phyloP scores from a whole-genome alignment of 441 rosid species.

The Metrosideros polymorpha region DNA sequence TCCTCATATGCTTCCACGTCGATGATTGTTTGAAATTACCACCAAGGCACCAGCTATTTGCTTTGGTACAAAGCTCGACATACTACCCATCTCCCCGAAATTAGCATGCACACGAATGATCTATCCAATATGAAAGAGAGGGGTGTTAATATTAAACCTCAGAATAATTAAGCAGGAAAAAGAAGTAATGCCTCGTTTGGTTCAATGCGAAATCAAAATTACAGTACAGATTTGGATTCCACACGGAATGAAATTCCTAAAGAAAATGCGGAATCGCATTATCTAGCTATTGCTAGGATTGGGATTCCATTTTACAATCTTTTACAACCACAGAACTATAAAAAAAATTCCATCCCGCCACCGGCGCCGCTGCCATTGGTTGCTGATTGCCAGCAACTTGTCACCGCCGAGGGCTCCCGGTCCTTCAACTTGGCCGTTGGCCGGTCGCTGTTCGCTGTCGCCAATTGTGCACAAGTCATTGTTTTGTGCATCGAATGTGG shows the following conservation, averaged over 20 bases:
- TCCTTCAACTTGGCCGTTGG: background rate
- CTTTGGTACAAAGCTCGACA: background rate
- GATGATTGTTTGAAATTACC: background rate
- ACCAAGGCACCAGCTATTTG: background rate
- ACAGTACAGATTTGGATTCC: background rate
- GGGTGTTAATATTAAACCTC: background rate
- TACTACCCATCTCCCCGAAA: background rate
- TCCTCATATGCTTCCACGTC: background rate
- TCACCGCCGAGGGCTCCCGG: background rate
- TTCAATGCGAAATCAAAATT: background rate
- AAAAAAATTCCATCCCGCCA: background rate
- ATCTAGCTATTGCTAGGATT: background rate
- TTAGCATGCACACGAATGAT: background rate
- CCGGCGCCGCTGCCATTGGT: background rate
- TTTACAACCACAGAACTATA: background rate
- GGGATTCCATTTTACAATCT: background rate
- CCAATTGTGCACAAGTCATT: background rate
- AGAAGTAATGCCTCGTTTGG: background rate
- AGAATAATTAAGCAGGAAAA: background rate
- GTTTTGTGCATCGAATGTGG: background rate
- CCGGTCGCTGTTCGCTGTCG: background rate
- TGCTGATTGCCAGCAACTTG: background rate
- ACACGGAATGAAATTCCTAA: background rate
- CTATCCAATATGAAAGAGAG: background rate
- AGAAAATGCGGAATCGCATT: background rate